Conservation (phyloP, 1,139 yeast genomes). For the Suhomyces chickasaworum region DNA sequence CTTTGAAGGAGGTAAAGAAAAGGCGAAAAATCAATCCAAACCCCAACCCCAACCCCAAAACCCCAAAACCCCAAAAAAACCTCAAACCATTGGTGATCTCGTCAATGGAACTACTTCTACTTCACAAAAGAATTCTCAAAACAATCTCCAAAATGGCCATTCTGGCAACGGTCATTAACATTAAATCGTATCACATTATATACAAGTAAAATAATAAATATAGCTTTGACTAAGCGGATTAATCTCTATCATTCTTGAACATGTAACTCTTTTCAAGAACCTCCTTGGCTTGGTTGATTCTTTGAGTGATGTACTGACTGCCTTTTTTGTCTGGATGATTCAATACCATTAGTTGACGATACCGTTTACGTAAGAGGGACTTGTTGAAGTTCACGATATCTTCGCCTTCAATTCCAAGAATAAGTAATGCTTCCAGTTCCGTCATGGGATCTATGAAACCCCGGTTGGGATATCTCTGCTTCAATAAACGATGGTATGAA, state of each 20-base stretch:
- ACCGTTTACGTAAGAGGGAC: constrained; percentile 52
- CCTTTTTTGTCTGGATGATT: constrained; percentile 84
- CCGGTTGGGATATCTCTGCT: constrained; percentile 39
- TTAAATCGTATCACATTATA: constrained; percentile 3
- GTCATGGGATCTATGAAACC: constrained; percentile 59
- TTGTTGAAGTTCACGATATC: constrained; percentile 51
- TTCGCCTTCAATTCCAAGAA: constrained; percentile 54
- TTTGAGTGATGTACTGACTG: constrained; percentile 67
- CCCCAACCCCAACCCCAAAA: no score
- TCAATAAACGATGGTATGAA: constrained; percentile 28
- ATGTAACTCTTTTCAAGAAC: constrained; percentile 59
- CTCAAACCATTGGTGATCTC: background rate
- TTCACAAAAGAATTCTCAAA: constrained; percentile 1
- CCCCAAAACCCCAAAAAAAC: no score
- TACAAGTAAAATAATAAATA: background rate
- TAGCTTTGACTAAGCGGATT: background rate
- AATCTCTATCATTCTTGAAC: constrained; percentile 22
- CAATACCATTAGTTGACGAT: constrained; percentile 62
- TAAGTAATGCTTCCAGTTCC: constrained; percentile 59
- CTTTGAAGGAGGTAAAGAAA: constrained; percentile 63
- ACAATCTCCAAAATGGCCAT: background rate
- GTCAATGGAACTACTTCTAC: constrained; percentile 6
- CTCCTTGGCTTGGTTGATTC: constrained; percentile 76
- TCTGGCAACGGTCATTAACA: constrained; percentile 2
- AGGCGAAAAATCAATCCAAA: constrained; percentile 18